A percentile compares a stretch with the other conserved stretches of the same genome.
Conservation (phyloP, 768 basidiomycete species). For the Gautieria morchelliformis region DNA sequence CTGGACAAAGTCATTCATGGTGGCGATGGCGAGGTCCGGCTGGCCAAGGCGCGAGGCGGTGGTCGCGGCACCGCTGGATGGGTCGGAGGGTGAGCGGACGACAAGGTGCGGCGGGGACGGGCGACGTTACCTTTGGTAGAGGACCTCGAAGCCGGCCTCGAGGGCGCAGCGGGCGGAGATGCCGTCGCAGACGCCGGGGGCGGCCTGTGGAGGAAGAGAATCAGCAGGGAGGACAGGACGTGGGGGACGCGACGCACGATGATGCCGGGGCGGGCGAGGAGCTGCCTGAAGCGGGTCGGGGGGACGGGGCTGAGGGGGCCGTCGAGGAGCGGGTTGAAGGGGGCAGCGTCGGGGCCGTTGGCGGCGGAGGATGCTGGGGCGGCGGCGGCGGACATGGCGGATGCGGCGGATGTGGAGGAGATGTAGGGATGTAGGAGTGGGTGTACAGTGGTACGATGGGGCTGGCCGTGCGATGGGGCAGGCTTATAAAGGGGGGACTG, state of each 20-base stretch:
- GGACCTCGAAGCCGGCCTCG: constrained; percentile 70
- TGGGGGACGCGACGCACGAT: constrained; percentile 32
- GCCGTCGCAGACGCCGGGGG: constrained; percentile 14
- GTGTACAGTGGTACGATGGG: too few relatives aligned
- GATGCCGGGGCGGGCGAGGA: constrained; percentile 59
- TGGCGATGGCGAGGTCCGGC: constrained; percentile 71
- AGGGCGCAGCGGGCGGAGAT: constrained; percentile 73
- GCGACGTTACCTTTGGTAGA: constrained; percentile 73
- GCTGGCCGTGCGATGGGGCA: too few relatives aligned
- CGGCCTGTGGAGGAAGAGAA: constrained; percentile 5
- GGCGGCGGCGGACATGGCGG: too few relatives aligned
- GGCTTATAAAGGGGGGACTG: too few relatives aligned
- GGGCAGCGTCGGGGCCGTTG: neutral
- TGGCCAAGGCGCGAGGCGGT: constrained; percentile 71
- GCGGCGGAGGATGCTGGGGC: neutral
- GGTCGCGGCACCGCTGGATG: constrained; percentile 58
- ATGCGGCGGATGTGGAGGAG: too few relatives aligned
- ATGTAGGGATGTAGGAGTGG: too few relatives aligned
- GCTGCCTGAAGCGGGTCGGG: constrained; percentile 63
- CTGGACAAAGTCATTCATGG: constrained; percentile 66
- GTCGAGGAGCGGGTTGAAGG: neutral
- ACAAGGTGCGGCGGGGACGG: too few relatives aligned
- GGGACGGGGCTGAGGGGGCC: constrained; percentile 54
- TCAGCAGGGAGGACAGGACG: too few relatives aligned
- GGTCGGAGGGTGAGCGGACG: neutral